Base-by-base conservation (phyloP, 164 flowering plant genomes). In the Brasenia schreberi region DNA sequence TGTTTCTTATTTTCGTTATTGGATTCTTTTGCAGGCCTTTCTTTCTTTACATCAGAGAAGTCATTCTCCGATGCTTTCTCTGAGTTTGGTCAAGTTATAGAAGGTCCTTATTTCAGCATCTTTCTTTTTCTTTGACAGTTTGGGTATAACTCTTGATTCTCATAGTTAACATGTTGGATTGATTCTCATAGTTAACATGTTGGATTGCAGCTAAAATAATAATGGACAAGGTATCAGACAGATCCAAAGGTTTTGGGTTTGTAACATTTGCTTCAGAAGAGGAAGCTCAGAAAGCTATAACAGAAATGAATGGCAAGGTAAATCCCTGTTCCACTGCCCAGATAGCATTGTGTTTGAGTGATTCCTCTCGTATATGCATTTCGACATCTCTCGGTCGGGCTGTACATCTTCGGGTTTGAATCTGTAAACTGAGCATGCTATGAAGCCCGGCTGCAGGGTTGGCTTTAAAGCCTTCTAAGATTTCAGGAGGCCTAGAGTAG, bases 201-300 rank as follows among this genome's bases (percentile, higher is more conserved):
- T 64, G 12, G 12, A 58, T 69, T 62, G 19, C 75, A 94, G 97
- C 98, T 68, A 79, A 76, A 73, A 70, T 94, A 72, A 74, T 86
- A 7, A 82, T 65, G 73, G 93, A 91, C 70, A 82, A 79, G 79
- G 86, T 83, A 42, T 79, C 92, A 0, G 87, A 82, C 65, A 81
- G 77, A 80, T 84, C 95, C 27, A 91, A 87, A 77, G 97, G 96
- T n/a, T 94, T 89, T 65, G 98, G 96, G 18, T 94, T 90, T 73
- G 90, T 94, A 42, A 89, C 98, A 19, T 94, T 78, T 77, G 90
- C 95, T 59, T 84, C 93, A n/a, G 78, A 76, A 63, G 91, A 83
- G 45, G 97, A 89, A 75, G 96, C 95, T 10, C 69, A 85, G 14
- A 85, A 80, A 5, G 97, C 97, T 11, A 16, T 80, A 5, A 49